phyloP scores from a whole-genome alignment of 768 basidiomycete species.

The Psilocybe cyanescens region DNA sequence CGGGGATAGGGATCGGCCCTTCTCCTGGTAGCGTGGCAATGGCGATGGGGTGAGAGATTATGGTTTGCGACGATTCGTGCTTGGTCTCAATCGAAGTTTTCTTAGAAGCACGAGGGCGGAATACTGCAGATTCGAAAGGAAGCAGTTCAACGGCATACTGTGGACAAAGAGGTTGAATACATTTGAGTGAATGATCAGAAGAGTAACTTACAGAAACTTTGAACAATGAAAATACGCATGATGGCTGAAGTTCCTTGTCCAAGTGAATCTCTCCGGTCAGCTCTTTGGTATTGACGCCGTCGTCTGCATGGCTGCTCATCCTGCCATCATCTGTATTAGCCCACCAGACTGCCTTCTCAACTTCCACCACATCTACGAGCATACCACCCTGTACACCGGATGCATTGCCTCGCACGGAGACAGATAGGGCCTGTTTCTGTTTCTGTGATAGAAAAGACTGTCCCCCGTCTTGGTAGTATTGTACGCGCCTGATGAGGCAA shows the following conservation, averaged over 20 bases:
- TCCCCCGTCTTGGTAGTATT: slow-evolving; percentile 23
- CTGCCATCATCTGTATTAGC: slow-evolving; percentile 3
- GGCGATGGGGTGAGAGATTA: slow-evolving; percentile 27
- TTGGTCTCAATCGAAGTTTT: background rate
- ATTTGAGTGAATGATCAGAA: background rate
- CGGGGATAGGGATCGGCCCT: slow-evolving; percentile 28
- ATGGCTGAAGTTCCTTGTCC: slow-evolving; percentile 30
- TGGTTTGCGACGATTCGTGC: slow-evolving; percentile 3
- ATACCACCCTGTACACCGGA: background rate
- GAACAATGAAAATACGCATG: slow-evolving; percentile 30
- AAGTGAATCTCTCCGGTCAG: slow-evolving; percentile 38
- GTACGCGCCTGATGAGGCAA: slow-evolving; percentile 31
- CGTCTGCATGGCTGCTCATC: background rate
- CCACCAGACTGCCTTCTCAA: slow-evolving; percentile 35
- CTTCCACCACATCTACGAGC: slow-evolving; percentile 14
- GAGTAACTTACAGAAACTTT: slow-evolving; percentile 27
- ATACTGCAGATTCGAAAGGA: slow-evolving; percentile 26
- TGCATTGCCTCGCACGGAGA: slow-evolving; percentile 1
- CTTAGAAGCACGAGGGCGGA: slow-evolving; percentile 12
- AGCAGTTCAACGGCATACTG: slow-evolving; percentile 29
- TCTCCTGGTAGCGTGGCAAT: slow-evolving; percentile 30
- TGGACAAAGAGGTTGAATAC: background rate
- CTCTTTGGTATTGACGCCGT: slow-evolving; percentile 15
- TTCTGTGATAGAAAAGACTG: slow-evolving; percentile 5
- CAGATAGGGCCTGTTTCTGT: background rate